Conservation (phyloP, 176 grass and related monocot species). For the Dactylis glomerata region DNA sequence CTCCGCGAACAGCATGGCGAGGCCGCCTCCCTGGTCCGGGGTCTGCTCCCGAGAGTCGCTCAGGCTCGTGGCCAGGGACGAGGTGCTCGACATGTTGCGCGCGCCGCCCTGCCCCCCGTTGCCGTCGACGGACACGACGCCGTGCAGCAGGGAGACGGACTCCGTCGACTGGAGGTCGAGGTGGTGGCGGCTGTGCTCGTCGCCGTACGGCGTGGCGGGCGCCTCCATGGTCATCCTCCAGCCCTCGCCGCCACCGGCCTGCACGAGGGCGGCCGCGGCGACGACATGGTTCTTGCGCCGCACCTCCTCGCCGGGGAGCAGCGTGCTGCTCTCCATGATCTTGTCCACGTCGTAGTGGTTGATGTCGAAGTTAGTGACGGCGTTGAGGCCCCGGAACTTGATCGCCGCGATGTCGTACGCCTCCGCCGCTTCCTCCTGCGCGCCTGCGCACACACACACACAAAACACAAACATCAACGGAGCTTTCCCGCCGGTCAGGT, state of each 20-base stretch:
- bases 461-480: background rate
- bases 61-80: constrained; percentile 40
- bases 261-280: constrained; percentile 21
- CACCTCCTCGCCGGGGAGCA: constrained; percentile 58
- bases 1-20: constrained; percentile 72
- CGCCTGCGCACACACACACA: constrained; percentile 38
- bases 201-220: background rate
- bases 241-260: background rate
- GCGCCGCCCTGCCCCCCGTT: background rate
- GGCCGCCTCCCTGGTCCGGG: constrained; percentile 47
- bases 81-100: constrained; percentile 38
- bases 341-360: constrained; percentile 84
- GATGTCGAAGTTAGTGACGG: constrained; percentile 98
- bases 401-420: constrained; percentile 98
- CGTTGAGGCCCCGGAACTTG: constrained; percentile 88
- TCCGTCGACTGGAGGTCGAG: constrained; percentile 36
- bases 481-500: constrained; percentile 26
- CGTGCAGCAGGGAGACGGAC: constrained; percentile 38
- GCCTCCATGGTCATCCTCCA: background rate
- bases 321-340: constrained; percentile 85
- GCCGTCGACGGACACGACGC: constrained; percentile 29
- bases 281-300: constrained; percentile 39
- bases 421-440: constrained; percentile 93
- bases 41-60: constrained; percentile 63
- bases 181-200: constrained; percentile 5